Percentiles rank a stretch among this genome's conserved stretches.
Evolutionary conservation across 257 asterid species (phyloP).

Genomic region (Leptodermis oblonga): DNA sequence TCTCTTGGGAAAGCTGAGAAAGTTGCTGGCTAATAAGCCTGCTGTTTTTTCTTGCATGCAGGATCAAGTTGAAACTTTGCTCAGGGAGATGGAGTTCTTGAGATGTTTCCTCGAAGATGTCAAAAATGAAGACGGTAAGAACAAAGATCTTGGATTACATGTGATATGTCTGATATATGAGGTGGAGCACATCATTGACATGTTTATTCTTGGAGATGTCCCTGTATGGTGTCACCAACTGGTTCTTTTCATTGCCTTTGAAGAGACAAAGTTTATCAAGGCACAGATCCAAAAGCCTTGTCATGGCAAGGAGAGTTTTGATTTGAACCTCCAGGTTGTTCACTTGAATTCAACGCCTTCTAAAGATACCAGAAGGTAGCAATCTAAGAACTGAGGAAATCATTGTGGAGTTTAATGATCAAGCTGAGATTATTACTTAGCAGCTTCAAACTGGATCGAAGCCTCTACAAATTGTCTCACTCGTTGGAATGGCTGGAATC

Average conservation of each 20-base stretch:
- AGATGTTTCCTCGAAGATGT: not conserved
- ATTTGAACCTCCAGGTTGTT: not conserved
- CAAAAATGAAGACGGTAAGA: not conserved
- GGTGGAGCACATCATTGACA: slow-evolving; percentile 11
- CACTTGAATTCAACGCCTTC: not conserved
- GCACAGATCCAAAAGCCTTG: not conserved
- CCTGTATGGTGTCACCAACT: slow-evolving; percentile 1
- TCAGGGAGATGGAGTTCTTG: not conserved
- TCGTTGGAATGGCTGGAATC: slow-evolving; percentile 18
- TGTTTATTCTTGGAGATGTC: not conserved
- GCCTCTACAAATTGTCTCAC: not conserved
- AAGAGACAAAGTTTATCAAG: not conserved
- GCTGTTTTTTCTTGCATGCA: not conserved
- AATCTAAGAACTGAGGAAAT: not conserved
- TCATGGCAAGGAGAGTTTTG: not conserved
- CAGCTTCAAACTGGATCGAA: not conserved
- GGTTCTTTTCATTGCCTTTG: not conserved
- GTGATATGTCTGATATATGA: not conserved
- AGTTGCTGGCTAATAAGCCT: not conserved
- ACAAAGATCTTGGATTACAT: not conserved
- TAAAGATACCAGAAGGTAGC: not conserved
- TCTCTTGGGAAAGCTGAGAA: slow-evolving; percentile 11
- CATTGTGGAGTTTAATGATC: not conserved
- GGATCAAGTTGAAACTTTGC: not conserved
- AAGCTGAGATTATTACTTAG: not conserved